Conservation (phyloP, 75 land plant genomes). For the Isoetes taiwanensis region DNA sequence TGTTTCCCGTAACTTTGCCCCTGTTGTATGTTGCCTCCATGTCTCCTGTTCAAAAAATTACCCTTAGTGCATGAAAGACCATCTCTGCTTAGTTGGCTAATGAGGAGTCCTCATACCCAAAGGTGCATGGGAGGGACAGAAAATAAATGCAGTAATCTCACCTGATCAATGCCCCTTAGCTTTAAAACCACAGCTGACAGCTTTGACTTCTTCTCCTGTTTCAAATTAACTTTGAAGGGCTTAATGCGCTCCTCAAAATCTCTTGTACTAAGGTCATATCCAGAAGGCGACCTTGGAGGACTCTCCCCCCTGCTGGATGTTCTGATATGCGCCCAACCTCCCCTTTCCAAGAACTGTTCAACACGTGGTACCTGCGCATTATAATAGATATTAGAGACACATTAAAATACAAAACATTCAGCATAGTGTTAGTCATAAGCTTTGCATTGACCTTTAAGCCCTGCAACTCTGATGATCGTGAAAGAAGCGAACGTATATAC, state of each 20-base stretch:
- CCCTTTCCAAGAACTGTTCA: conserved; percentile 74
- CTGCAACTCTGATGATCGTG: conserved; percentile 86
- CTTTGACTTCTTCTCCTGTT: conserved; percentile 83
- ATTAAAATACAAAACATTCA: conserved; percentile 1
- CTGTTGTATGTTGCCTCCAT: conserved; percentile 90
- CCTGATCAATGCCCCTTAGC: conserved; percentile 88
- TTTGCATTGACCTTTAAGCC: conserved; percentile 54
- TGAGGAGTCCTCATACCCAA: background rate
- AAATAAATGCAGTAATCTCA: conserved; percentile 1
- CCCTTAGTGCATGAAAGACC: background rate
- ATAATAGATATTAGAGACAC: background rate
- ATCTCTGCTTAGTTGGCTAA: background rate
- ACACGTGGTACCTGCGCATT: conserved; percentile 68
- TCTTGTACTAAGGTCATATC: conserved; percentile 27
- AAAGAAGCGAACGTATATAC: conserved; percentile 83
- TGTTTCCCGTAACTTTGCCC: conserved; percentile 80
- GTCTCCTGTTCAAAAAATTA: conserved; percentile 38
- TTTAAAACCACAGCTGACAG: conserved; percentile 82
- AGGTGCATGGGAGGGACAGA: background rate
- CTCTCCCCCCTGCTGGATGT: conserved; percentile 71
- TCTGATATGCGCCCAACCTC: conserved; percentile 37
- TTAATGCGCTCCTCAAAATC: conserved; percentile 40
- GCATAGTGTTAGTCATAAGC: background rate
- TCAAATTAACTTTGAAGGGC: conserved; percentile 69
- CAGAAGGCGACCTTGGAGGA: conserved; percentile 68